Conservation (phyloP, 176 grass and related monocot genomes). For the Tillandsia fasciculata region DNA sequence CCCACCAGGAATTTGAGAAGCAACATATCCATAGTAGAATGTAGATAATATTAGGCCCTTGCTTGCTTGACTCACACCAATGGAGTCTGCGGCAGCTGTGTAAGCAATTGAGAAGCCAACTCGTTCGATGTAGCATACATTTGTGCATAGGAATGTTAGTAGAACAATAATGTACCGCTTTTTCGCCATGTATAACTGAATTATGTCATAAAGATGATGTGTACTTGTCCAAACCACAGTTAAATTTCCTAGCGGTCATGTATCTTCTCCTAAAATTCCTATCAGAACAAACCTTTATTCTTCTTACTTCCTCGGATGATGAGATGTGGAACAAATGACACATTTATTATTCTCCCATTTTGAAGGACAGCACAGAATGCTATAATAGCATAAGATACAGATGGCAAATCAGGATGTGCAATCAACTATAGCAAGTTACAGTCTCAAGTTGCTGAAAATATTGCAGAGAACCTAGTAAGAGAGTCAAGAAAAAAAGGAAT, state of each 20-base stretch:
- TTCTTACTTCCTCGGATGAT: constrained; percentile 11
- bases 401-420: background rate
- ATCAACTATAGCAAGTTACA: background rate
- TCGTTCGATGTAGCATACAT: constrained; percentile 72
- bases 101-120: constrained; percentile 81
- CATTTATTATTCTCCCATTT: constrained; percentile 7
- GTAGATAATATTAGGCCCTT: constrained; percentile 66
- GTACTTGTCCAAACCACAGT: constrained; percentile 22
- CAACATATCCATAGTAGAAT: constrained; percentile 71
- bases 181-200: constrained; percentile 22
- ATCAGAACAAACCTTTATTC: constrained; percentile 26
- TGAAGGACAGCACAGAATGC: background rate
- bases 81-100: constrained; percentile 41
- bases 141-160: constrained; percentile 77
- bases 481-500: background rate
- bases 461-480: background rate
- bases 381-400: background rate
- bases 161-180: constrained; percentile 65
- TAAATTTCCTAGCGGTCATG: constrained; percentile 30
- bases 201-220: background rate
- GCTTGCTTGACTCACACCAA: constrained; percentile 47
- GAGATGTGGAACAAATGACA: constrained; percentile 9
- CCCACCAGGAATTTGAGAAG: constrained; percentile 78
- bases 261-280: constrained; percentile 26
- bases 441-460: background rate